Conservation (phyloP, 805 yeast species). For the Saturnispora sekii region DNA sequence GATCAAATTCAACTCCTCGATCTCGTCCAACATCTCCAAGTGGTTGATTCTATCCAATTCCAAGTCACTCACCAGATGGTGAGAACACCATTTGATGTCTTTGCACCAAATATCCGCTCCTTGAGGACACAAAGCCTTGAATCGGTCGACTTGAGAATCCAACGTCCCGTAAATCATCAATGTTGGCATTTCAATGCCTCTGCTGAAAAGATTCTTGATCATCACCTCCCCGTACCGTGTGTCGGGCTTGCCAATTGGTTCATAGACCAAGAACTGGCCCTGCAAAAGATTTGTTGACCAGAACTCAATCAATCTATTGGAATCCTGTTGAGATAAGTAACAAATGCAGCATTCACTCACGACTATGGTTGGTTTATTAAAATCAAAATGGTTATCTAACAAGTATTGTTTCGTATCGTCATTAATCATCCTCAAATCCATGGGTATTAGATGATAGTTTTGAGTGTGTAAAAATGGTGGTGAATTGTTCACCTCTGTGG, state of each 20-base stretch:
- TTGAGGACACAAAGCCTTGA: conserved; percentile 22
- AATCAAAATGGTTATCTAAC: conserved; percentile 14
- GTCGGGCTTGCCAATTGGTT: conserved; percentile 48
- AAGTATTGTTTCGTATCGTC: background rate
- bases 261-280: conserved; percentile 43
- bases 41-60: conserved; percentile 37
- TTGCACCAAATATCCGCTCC: conserved; percentile 26
- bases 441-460: conserved; percentile 42
- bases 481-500: conserved; percentile 9
- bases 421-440: conserved; percentile 41
- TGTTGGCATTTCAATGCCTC: conserved; percentile 58
- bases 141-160: conserved; percentile 30
- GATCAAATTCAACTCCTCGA: conserved; percentile 58
- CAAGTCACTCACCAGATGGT: conserved; percentile 33
- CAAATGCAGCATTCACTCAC: conserved; percentile 73
- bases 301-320: conserved; percentile 34
- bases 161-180: conserved; percentile 43
- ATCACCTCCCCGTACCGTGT: conserved; percentile 52
- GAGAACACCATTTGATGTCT: conserved; percentile 34
- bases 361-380: conserved; percentile 44
- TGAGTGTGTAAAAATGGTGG: conserved; percentile 6
- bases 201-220: conserved; percentile 45
- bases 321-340: conserved; percentile 45
- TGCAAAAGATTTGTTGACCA: conserved; percentile 26
- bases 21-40: conserved; percentile 63